Evolutionary conservation across 1,284 basidiomycete genomes (phyloP), one percentile per base, ranked within the genome.

Genomic region (Meira nashicola): DNA sequence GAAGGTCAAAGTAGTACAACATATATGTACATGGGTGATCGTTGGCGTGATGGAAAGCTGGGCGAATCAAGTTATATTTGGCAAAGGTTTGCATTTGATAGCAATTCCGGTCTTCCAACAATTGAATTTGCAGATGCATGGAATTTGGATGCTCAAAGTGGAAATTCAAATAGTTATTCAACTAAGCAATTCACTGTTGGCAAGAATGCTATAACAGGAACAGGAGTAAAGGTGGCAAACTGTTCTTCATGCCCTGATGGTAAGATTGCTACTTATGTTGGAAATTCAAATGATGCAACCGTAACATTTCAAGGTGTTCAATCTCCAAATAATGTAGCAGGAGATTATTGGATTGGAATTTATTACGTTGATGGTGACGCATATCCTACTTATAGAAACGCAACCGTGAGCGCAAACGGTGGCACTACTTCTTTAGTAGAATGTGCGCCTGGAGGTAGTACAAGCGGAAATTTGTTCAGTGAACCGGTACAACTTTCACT

Each of bases 181-280:
- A 43, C 17, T 43, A 17, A 43, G 40, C 40, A 1, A 2, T 43
- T 43, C 40, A 43, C n/a, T 17, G 40, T 43, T 2, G 40, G n/a
- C 17, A n/a, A 43, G 40, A 43, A 43, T 17, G 40, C 40, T 17
- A 43, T n/a, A 43, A 1, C 17, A n/a, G n/a, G n/a, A 1, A 17
- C n/a, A n/a, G 17, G 17, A n/a, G 17, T 17, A 43, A 43, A 43
- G 40, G 17, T 43, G 2, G 40, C n/a, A 17, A 17, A 43, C 17
- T 43, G 40, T 17, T n/a, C 40, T n/a, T n/a, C n/a, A 2, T 43
- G 40, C 17, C 40, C 40, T n/a, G 40, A 17, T 17, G 40, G 40
- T 43, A 43, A 43, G 40, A 43, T 43, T 43, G 40, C 40, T n/a
- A 43, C n/a, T 43, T n/a, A 17, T 43, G 40, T 43, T 43, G 40